phyloP scores from a whole-genome alignment of 306 rosid genomes.

The Alnus glutinosa region DNA sequence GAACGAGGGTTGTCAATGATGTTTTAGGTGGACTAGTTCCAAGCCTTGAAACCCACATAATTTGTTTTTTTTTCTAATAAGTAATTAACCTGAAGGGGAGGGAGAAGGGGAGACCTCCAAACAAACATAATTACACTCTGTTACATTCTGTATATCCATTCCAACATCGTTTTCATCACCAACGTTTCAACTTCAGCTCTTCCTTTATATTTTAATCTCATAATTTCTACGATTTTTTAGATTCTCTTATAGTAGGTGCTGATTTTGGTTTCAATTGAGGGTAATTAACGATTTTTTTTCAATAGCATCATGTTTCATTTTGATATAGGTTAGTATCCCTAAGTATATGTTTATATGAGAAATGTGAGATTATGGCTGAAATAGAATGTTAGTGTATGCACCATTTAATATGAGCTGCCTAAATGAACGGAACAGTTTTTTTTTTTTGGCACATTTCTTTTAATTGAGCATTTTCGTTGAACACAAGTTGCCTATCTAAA shows the following conservation, averaged over 20 bases:
- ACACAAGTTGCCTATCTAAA: no score
- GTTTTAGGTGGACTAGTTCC: no score
- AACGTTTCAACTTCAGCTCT: conserved; percentile 22
- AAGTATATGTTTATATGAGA: neutral
- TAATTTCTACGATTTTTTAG: neutral
- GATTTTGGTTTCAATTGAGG: neutral
- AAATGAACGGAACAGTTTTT: no score
- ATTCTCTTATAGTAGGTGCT: neutral
- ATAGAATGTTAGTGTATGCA: neutral
- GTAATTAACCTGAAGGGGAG: no score
- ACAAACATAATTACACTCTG: no score
- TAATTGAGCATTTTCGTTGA: no score
- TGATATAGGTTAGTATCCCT: neutral
- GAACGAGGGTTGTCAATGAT: no score
- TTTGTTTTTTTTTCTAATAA: no score
- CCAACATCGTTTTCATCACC: conserved; percentile 29
- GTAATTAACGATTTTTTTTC: neutral
- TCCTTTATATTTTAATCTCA: neutral
- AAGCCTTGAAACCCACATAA: no score
- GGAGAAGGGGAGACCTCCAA: no score
- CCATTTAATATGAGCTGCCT: neutral
- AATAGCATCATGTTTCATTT: neutral
- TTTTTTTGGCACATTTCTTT: no score
- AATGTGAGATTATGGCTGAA: neutral
- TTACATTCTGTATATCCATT: neutral